These are phyloP conservation scores for Dioscorea dumetorum DNA, from an alignment of 106 monocot genomes.

Conservation along the genomic window DNA sequence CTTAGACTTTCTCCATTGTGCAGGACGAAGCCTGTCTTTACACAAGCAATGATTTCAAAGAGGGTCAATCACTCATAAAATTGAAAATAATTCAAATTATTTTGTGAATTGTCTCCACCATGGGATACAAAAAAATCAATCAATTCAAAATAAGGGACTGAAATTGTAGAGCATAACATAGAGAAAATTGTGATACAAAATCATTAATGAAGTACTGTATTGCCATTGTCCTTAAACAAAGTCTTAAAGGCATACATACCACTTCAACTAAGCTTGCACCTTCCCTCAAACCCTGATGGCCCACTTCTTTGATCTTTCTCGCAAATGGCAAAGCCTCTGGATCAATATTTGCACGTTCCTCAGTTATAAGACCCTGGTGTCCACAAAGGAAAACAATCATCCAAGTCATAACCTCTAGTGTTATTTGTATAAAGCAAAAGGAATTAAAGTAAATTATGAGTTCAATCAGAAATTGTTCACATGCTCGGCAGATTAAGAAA, in stretches of 20 bases:
- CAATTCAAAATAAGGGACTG: too few species aligned
- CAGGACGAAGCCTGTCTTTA: too few species aligned
- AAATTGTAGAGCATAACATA: too few species aligned
- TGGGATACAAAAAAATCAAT: too few species aligned
- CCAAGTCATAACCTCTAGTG: neutral
- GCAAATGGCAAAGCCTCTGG: conserved; percentile 75
- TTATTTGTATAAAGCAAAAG: neutral
- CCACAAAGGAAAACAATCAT: conserved; percentile 7
- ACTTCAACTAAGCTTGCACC: conserved; percentile 87
- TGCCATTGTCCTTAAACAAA: too few species aligned
- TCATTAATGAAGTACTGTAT: too few species aligned
- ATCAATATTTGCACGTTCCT: conserved; percentile 63
- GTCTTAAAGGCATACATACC: conserved; percentile 34
- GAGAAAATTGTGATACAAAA: too few species aligned
- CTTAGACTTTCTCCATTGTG: too few species aligned
- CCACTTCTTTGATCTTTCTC: conserved; percentile 60
- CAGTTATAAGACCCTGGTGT: conserved; percentile 80
- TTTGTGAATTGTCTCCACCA: too few species aligned
- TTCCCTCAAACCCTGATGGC: conserved; percentile 68
- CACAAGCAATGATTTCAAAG: too few species aligned
- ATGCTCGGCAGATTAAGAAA: neutral
- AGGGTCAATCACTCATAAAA: too few species aligned
- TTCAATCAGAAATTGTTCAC: neutral
- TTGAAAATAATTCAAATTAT: too few species aligned
- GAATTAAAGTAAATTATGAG: neutral